Conservation (phyloP, 768 basidiomycete species). For the Dacryopinax primogenitus region DNA sequence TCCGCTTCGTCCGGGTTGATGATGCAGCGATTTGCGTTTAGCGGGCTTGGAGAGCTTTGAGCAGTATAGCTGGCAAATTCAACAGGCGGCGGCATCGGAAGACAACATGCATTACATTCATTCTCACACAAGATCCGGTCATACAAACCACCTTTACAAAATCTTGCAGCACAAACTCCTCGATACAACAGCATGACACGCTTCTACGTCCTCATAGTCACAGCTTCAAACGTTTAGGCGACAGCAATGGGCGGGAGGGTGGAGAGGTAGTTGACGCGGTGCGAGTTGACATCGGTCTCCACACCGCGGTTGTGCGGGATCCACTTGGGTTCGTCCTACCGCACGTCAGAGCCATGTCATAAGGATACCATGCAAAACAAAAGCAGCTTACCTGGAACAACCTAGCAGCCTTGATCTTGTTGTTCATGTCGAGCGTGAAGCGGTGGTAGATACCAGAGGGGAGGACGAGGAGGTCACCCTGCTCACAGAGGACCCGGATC, state of each 20-base stretch:
- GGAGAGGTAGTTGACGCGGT: conserved; percentile 41
- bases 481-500: conserved; percentile 64
- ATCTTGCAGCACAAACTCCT: background rate
- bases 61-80: too few relatives aligned
- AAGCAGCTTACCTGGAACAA: conserved; percentile 57
- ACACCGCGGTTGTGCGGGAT: conserved; percentile 52
- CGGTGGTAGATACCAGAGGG: conserved; percentile 91
- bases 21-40: too few relatives aligned
- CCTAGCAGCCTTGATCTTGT: conserved; percentile 63
- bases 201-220: background rate
- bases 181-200: background rate
- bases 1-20: too few relatives aligned
- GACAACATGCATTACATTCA: too few relatives aligned
- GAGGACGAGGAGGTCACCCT: conserved; percentile 75
- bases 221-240: background rate
- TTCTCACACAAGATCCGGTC: too few relatives aligned
- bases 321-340: conserved; percentile 87
- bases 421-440: conserved; percentile 70
- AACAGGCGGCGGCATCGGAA: too few relatives aligned
- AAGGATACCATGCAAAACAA: background rate
- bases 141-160: too few relatives aligned
- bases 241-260: background rate
- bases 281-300: conserved; percentile 51
- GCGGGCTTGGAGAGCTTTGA: too few relatives aligned
- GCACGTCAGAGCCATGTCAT: background rate